Evolutionary conservation across 2,329 filamentous ascomycete genomes (phyloP), one percentile per base, ranked within the genome.

Genomic region (Epichloe coenophiala): DNA sequence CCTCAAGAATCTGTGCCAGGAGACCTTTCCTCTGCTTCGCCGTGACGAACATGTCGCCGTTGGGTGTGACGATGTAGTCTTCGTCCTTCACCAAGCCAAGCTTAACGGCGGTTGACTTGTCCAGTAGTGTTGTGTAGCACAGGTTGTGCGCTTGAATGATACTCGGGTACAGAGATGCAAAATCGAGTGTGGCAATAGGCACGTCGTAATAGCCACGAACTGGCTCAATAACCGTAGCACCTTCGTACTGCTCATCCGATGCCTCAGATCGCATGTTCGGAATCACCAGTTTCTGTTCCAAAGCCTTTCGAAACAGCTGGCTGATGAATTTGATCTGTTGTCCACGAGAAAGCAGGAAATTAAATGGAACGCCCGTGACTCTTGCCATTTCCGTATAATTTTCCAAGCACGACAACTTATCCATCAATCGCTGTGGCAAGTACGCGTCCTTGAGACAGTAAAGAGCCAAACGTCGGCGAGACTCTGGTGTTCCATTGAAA

Each of bases 381-480:
- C 93, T 93, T 52, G 93, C 91, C 93, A 98, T 98, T 70, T 98
- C 93, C 0, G 93, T 97, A 62, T 97, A 97, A 65, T 98, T 98
- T 68, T 95, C 86, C n/a, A 98, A 74, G 68, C 93, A 97, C 63
- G 95, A 97, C 27, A 98, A 75, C 67, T 98, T 98, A 63, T 98
- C 93, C 83, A 98, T 90, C 48, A 98, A 69, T 53, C 94, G 75
- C 62, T 97, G 90, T 1, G 93, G 93, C 3, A 98, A 75, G 61
- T 95, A 98, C 0, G 93, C 93, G 71, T 98, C 94, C 68, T 98
- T 98, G 57, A 98, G 69, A 69, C 93, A 98, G 71, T 98, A 98
- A 1, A 98, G 80, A 1, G 93, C 93, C 46, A 98, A 71, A 68
- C 93, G 83, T 60, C 94, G 81, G 57, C 93, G 75, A 4, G 91